Percentiles rank a stretch among this genome's conserved stretches.
These are phyloP conservation scores for Leucoagaricus sp. DNA, from an alignment of 1,284 basidiomycete species.

Conservation along the genomic window DNA sequence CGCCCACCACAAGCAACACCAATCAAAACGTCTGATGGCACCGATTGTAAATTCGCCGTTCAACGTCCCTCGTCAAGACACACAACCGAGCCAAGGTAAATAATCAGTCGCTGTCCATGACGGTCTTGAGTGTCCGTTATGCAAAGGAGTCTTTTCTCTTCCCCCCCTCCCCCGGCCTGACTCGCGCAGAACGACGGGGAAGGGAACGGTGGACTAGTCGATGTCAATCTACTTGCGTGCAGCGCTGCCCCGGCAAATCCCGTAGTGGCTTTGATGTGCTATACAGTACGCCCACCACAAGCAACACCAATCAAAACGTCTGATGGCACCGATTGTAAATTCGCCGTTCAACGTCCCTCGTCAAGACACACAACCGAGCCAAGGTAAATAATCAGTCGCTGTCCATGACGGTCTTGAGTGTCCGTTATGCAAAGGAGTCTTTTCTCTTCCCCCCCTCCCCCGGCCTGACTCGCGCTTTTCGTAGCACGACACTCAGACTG, in stretches of 20 bases:
- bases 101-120: constrained; percentile 9
- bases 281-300: constrained; percentile 29
- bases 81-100: constrained; percentile 20
- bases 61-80: constrained; percentile 19
- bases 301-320: not conserved
- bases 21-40: not conserved
- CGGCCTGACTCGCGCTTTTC: constrained; percentile 81
- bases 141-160: too few species aligned
- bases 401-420: constrained; percentile 11
- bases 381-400: constrained; percentile 18
- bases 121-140: not conserved
- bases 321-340: not conserved
- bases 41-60: not conserved
- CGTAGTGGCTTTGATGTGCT: constrained; percentile 41
- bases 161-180: too few species aligned
- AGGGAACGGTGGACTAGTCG: constrained; percentile 18
- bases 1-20: constrained; percentile 4
- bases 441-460: constrained; percentile 21
- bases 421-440: constrained; percentile 21
- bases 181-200: constrained; percentile 7
- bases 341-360: constrained; percentile 16
- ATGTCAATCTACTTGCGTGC: constrained; percentile 12
- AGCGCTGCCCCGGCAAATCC: constrained; percentile 27
- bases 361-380: constrained; percentile 15
- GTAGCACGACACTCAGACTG: constrained; percentile 82